Percentiles rank a stretch among this genome's conserved stretches.
phyloP scores from a whole-genome alignment of 495 filamentous ascomycete species.

The Neurospora sp. region DNA sequence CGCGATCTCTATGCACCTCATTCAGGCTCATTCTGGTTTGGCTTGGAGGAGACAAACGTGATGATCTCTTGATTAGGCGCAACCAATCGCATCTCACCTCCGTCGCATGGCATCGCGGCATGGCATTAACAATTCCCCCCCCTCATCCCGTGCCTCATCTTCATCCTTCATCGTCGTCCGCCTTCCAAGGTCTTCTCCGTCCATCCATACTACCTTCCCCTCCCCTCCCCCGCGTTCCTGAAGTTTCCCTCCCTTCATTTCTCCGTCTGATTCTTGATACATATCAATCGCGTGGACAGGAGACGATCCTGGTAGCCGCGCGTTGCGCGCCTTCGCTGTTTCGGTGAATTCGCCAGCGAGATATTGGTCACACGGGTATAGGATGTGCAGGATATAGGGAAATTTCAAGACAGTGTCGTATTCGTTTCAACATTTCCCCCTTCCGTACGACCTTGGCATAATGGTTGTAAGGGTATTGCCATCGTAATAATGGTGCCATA shows the following conservation, averaged over 20 bases:
- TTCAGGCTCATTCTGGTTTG: background rate
- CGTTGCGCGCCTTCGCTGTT: background rate
- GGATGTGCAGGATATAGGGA: background rate
- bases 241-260: background rate
- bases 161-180: background rate
- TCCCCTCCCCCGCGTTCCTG: background rate
- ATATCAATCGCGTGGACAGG: background rate
- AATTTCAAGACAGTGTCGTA: background rate
- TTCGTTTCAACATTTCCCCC: background rate
- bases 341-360: background rate
- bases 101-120: background rate
- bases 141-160: background rate
- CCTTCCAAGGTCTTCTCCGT: background rate
- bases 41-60: background rate
- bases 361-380: background rate
- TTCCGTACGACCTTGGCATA: background rate
- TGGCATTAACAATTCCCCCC: background rate
- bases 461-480: background rate
- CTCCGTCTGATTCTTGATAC: background rate
- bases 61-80: background rate
- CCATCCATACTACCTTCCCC: background rate
- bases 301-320: background rate
- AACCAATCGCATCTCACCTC: background rate
- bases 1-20: background rate
- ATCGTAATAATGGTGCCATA: background rate